phyloP scores from a whole-genome alignment of 2,329 filamentous ascomycete species.

The Cladosporium sphaerospermum region DNA sequence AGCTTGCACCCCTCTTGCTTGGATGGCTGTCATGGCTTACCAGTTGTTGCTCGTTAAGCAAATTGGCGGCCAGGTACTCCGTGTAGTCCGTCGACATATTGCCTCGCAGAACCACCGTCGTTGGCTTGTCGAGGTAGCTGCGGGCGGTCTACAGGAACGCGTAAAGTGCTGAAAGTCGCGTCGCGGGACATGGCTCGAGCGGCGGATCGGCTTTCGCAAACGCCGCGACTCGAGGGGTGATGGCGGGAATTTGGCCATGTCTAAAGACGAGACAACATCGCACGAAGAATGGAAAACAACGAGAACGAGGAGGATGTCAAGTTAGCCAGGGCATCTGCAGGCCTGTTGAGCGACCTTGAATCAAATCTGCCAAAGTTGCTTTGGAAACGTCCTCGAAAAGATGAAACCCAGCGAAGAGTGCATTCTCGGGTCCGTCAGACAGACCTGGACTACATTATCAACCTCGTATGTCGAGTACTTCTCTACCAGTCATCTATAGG shows the following conservation, averaged over 20 bases:
- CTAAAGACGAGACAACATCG: too few species aligned
- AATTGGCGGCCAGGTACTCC: slow-evolving; percentile 66
- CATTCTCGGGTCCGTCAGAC: slow-evolving; percentile 34
- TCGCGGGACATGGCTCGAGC: slow-evolving; percentile 4
- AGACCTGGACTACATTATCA: slow-evolving; percentile 37
- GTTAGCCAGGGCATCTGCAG: slow-evolving; percentile 38
- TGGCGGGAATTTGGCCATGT: too few species aligned
- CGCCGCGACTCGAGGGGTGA: too few species aligned
- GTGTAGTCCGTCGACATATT: slow-evolving; percentile 51
- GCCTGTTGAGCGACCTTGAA: slow-evolving; percentile 28
- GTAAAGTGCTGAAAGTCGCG: slow-evolving; percentile 16
- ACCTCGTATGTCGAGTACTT: slow-evolving; percentile 22
- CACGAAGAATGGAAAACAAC: slow-evolving; percentile 11
- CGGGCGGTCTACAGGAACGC: slow-evolving; percentile 7
- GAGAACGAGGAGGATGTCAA: slow-evolving; percentile 43
- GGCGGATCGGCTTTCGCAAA: background rate
- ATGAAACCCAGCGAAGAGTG: slow-evolving; percentile 20
- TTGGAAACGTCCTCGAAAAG: slow-evolving; percentile 27
- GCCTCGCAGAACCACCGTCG: background rate
- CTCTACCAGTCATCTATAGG: background rate
- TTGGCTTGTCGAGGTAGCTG: background rate
- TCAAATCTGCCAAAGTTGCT: slow-evolving; percentile 40
- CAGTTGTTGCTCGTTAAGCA: slow-evolving; percentile 68
- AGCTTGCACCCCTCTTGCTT: background rate
- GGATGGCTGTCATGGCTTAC: slow-evolving; percentile 42